Evolutionary conservation across 331 rosid genomes (phyloP).

Genomic region (Arachis monticola): DNA sequence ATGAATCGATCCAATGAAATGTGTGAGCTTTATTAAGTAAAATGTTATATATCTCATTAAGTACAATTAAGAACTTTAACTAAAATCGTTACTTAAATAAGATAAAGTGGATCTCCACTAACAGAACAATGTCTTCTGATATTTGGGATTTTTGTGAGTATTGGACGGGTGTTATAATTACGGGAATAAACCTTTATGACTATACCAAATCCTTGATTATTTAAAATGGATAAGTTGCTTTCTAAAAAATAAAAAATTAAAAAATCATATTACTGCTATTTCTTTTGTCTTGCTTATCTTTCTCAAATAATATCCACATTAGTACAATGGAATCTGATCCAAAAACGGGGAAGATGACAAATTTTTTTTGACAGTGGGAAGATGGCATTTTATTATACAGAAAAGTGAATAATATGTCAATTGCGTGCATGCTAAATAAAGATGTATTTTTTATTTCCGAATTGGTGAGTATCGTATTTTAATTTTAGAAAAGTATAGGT

Average conservation of each 20-base stretch:
- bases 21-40: too few relatives aligned
- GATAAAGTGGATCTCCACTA: conserved; percentile 4
- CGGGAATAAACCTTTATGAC: conserved; percentile 2
- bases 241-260: background rate
- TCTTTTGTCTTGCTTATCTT: background rate
- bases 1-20: too few relatives aligned
- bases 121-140: too few relatives aligned
- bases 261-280: background rate
- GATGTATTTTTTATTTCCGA: conserved; percentile 1
- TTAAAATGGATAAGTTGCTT: background rate
- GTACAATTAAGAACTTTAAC: too few relatives aligned
- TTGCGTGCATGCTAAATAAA: background rate
- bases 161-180: background rate
- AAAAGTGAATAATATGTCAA: conserved; percentile 5
- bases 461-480: background rate
- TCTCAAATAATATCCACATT: background rate
- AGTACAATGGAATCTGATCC: conserved; percentile 10
- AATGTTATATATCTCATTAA: too few relatives aligned
- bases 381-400: conserved; percentile 1
- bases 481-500: too few relatives aligned
- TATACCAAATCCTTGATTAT: background rate
- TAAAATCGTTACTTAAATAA: background rate
- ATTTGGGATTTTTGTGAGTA: background rate
- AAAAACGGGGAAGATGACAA: background rate
- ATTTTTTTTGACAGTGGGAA: too few relatives aligned